Evolutionary conservation across 1,284 basidiomycete genomes (phyloP).

Genomic region (Lentinula novae-zelandiae): DNA sequence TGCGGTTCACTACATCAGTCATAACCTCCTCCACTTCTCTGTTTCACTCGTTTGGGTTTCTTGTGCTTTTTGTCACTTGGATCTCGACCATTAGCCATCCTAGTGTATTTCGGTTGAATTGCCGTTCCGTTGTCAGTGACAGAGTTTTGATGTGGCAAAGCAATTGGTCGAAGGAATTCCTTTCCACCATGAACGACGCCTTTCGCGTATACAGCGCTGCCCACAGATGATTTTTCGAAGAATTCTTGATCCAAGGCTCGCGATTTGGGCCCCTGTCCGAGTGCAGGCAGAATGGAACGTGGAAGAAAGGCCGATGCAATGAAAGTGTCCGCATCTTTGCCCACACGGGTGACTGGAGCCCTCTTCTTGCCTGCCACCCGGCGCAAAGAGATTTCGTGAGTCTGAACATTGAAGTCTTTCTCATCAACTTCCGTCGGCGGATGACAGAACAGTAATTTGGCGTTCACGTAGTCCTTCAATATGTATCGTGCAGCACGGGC

Average conservation of each 20-base stretch:
- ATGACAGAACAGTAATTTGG: slow-evolving; percentile 88
- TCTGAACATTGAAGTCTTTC: slow-evolving; percentile 76
- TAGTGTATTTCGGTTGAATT: slow-evolving; percentile 44
- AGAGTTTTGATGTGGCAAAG: slow-evolving; percentile 80
- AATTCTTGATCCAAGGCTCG: slow-evolving; percentile 81
- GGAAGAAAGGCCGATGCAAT: slow-evolving; percentile 37
- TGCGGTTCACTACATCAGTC: slow-evolving; percentile 40
- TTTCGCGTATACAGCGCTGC: slow-evolving; percentile 62
- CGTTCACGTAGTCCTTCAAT: slow-evolving; percentile 97
- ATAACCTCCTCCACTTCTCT: slow-evolving; percentile 88
- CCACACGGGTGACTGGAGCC: slow-evolving; percentile 82
- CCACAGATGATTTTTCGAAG: slow-evolving; percentile 57
- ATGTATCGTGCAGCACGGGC: slow-evolving; percentile 91
- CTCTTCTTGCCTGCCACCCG: slow-evolving; percentile 72
- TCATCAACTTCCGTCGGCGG: slow-evolving; percentile 75
- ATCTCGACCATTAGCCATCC: slow-evolving; percentile 40
- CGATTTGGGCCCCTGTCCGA: slow-evolving; percentile 48
- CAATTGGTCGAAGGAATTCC: slow-evolving; percentile 56
- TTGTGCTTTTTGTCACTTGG: slow-evolving; percentile 81
- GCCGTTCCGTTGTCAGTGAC: slow-evolving; percentile 74
- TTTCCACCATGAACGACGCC: slow-evolving; percentile 51
- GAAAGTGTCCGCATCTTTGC: slow-evolving; percentile 81
- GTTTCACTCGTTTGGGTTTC: slow-evolving; percentile 79
- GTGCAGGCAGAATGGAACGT: slow-evolving; percentile 25
- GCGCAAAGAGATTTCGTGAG: slow-evolving; percentile 60